Percentiles rank a stretch among this genome's conserved stretches.
These are phyloP conservation scores for Fusarium stilboides DNA, from an alignment of 2,329 filamentous ascomycete genomes.

Conservation along the genomic window DNA sequence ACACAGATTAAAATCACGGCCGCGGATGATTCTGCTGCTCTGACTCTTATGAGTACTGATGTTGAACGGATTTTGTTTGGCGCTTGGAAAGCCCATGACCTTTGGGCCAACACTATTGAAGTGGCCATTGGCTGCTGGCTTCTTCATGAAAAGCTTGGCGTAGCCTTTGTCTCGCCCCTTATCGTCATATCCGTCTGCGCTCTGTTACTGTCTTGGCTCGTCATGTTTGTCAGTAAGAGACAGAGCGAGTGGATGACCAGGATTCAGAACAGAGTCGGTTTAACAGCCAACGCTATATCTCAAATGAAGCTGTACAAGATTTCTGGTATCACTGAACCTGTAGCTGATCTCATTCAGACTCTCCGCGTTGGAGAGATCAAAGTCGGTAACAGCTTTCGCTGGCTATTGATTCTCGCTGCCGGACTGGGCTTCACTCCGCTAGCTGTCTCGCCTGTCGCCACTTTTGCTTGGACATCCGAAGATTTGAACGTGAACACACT, in stretches of 20 bases:
- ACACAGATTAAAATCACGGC: conserved; percentile 51
- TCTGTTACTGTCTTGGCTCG: conserved; percentile 29
- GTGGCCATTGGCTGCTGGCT: conserved; percentile 63
- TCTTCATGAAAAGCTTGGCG: conserved; percentile 62
- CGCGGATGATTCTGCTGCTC: conserved; percentile 57
- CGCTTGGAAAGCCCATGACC: conserved; percentile 56
- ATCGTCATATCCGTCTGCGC: conserved; percentile 56
- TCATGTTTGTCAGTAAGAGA: conserved; percentile 34
- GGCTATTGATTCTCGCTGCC: conserved; percentile 43
- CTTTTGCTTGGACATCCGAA: conserved; percentile 51
- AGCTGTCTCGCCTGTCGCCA: conserved; percentile 54
- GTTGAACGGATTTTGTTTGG: conserved; percentile 60
- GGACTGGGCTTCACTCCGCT: conserved; percentile 55
- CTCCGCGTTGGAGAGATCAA: conserved; percentile 52
- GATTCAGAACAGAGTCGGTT: conserved; percentile 55
- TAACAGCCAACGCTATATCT: conserved; percentile 52
- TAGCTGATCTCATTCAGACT: conserved; percentile 50
- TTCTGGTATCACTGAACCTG: conserved; percentile 49
- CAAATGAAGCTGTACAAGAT: conserved; percentile 55
- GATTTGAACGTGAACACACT: conserved; percentile 49
- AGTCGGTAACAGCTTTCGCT: conserved; percentile 49
- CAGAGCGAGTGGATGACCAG: conserved; percentile 57
- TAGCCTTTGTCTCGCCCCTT: conserved; percentile 64
- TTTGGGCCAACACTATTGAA: conserved; percentile 60
- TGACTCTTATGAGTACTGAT: conserved; percentile 66